Evolutionary conservation across 305 asterid species (phyloP).

Genomic region (Petunia hybrid): DNA sequence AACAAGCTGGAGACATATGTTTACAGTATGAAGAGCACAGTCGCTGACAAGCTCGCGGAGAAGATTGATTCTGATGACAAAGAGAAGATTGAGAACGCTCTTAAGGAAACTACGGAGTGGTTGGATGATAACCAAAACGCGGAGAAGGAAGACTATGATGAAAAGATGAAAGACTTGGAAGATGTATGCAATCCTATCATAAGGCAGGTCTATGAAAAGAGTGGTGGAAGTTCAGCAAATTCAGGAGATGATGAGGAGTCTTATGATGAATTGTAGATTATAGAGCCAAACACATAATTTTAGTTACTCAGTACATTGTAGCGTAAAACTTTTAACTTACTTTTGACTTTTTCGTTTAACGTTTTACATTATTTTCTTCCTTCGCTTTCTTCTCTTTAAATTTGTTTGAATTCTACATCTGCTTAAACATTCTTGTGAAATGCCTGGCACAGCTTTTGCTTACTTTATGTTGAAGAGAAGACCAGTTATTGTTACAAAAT

Average conservation of each 20-base stretch:
- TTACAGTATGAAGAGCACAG: constrained; percentile 50
- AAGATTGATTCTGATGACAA: constrained; percentile 46
- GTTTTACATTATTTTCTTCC: background rate
- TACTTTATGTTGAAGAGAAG: background rate
- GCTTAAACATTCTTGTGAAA: background rate
- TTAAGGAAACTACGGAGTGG: constrained; percentile 51
- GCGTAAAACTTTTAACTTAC: background rate
- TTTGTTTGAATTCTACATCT: background rate
- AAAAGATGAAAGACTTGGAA: constrained; percentile 50
- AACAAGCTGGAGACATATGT: constrained; percentile 50
- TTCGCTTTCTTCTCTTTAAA: background rate
- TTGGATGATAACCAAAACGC: constrained; percentile 47
- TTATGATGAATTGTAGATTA: constrained; percentile 39
- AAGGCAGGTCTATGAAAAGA: constrained; percentile 38
- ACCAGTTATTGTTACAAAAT: background rate
- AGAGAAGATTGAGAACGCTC: constrained; percentile 40
- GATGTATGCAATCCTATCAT: constrained; percentile 49
- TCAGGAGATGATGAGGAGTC: constrained; percentile 32
- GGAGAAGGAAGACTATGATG: constrained; percentile 46
- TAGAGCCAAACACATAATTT: background rate
- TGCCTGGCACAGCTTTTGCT: background rate
- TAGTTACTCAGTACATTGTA: background rate
- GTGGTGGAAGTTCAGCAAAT: constrained; percentile 31
- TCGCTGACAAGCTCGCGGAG: constrained; percentile 46
- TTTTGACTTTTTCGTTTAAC: too few relatives aligned